phyloP scores from a whole-genome alignment of 2,329 filamentous ascomycete genomes.

The Cladosporium cucumerinum region DNA sequence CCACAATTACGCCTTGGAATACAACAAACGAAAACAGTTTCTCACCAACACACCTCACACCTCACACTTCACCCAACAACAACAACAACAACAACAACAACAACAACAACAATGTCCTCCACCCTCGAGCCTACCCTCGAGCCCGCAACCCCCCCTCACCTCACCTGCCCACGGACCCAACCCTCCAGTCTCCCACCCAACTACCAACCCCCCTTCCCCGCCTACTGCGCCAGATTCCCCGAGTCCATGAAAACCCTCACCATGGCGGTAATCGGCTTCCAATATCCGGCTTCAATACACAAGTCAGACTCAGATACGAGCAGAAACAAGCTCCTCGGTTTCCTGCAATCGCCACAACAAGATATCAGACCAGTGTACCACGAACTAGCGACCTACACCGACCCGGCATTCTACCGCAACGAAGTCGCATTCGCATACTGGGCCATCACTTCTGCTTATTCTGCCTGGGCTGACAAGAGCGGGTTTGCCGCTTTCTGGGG shows the following conservation, averaged over 20 bases:
- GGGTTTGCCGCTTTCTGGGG: constrained; percentile 43
- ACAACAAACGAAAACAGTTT: too few species aligned
- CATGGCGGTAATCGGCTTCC: constrained; percentile 37
- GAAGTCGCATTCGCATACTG: constrained; percentile 41
- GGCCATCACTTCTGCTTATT: constrained; percentile 31
- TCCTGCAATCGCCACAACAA: constrained; percentile 21
- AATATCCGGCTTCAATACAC: constrained; percentile 21
- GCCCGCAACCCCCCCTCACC: constrained; percentile 24
- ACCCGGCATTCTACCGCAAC: constrained; percentile 36
- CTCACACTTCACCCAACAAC: neutral
- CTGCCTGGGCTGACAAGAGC: constrained; percentile 34
- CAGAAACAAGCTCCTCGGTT: constrained; percentile 7
- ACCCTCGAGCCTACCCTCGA: constrained; percentile 21
- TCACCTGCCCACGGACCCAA: constrained; percentile 20
- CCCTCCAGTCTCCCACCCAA: constrained; percentile 25
- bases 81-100: neutral
- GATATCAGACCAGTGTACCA: constrained; percentile 27
- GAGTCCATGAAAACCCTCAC: constrained; percentile 32
- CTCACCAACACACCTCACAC: neutral
- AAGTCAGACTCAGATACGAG: constrained; percentile 9
- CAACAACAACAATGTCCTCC: neutral
- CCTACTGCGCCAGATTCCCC: constrained; percentile 36
- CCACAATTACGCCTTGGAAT: too few species aligned
- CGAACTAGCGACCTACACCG: constrained; percentile 36
- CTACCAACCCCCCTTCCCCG: constrained; percentile 33